A percentile compares a stretch with the other conserved stretches of the same genome.
phyloP scores from a whole-genome alignment of 2,329 filamentous ascomycete species.

The Xylaria hypoxylon region DNA sequence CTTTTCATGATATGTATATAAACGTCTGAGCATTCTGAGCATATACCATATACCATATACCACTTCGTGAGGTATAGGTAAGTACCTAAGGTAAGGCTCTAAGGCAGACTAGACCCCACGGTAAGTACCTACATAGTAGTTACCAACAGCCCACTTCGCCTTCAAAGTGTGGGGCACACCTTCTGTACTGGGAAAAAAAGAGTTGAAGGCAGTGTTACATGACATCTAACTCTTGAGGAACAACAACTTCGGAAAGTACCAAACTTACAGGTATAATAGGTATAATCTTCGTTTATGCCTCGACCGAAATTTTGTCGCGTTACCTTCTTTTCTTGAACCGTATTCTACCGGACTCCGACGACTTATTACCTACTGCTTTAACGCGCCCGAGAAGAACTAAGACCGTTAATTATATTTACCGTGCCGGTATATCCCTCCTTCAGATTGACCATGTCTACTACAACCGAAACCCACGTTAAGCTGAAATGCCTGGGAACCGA shows the following conservation, averaged over 20 bases:
- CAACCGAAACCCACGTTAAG: constrained; percentile 65
- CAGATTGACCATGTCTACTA: constrained; percentile 47
- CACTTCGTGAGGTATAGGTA: too few relatives aligned
- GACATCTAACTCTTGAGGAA: background rate
- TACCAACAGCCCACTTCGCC: constrained; percentile 23
- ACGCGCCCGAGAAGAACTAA: constrained; percentile 8
- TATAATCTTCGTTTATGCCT: constrained; percentile 1
- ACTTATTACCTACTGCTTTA: background rate
- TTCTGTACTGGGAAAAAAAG: constrained; percentile 17
- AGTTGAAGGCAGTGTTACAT: background rate
- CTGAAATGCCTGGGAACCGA: constrained; percentile 83
- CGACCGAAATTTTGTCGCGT: background rate
- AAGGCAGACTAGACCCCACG: too few relatives aligned
- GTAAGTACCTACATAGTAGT: background rate
- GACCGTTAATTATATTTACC: background rate
- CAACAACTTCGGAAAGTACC: background rate
- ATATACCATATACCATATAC: background rate
- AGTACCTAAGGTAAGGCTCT: too few relatives aligned
- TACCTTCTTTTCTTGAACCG: background rate
- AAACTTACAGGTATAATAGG: background rate
- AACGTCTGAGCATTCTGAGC: background rate
- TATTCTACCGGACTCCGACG: background rate
- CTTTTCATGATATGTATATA: too few relatives aligned
- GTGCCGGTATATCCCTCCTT: background rate
- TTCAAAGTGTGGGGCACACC: constrained; percentile 15